Conservation (phyloP, 768 basidiomycete genomes). For the Leccinum uliginosum region DNA sequence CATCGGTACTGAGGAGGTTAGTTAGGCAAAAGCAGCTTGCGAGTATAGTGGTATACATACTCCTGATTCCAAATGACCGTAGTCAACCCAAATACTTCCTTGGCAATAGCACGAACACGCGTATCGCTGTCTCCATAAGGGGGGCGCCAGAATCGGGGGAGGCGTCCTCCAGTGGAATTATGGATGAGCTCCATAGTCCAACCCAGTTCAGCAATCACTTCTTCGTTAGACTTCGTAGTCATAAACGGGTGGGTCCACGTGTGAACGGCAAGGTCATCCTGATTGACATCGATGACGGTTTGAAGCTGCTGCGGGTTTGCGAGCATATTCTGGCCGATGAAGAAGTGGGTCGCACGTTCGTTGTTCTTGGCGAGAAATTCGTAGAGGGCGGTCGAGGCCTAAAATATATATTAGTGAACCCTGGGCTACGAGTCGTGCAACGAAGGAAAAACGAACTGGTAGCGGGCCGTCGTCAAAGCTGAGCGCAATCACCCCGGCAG, state of each 20-base stretch:
- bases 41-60: slow-evolving; percentile 32
- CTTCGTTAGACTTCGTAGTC: slow-evolving; percentile 68
- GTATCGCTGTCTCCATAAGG: slow-evolving; percentile 83
- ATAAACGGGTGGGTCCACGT: slow-evolving; percentile 75
- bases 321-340: slow-evolving; percentile 81
- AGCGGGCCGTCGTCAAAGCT: slow-evolving; percentile 83
- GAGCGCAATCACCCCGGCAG: slow-evolving; percentile 58
- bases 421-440: not conserved
- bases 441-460: slow-evolving; percentile 30
- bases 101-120: slow-evolving; percentile 81
- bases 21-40: not conserved
- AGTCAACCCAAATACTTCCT: slow-evolving; percentile 77
- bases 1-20: slow-evolving; percentile 49
- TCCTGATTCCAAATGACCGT: slow-evolving; percentile 93
- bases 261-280: slow-evolving; percentile 41
- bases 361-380: slow-evolving; percentile 65
- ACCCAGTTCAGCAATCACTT: slow-evolving; percentile 68
- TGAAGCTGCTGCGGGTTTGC: slow-evolving; percentile 51
- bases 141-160: slow-evolving; percentile 83
- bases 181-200: slow-evolving; percentile 79
- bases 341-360: slow-evolving; percentile 77
- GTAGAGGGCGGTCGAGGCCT: slow-evolving; percentile 49
- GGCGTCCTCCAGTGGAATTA: slow-evolving; percentile 72
- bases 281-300: slow-evolving; percentile 39
- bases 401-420: slow-evolving; percentile 1